Conservation (phyloP, 345 rosid genomes). For the Euphorbia pulcherrima region DNA sequence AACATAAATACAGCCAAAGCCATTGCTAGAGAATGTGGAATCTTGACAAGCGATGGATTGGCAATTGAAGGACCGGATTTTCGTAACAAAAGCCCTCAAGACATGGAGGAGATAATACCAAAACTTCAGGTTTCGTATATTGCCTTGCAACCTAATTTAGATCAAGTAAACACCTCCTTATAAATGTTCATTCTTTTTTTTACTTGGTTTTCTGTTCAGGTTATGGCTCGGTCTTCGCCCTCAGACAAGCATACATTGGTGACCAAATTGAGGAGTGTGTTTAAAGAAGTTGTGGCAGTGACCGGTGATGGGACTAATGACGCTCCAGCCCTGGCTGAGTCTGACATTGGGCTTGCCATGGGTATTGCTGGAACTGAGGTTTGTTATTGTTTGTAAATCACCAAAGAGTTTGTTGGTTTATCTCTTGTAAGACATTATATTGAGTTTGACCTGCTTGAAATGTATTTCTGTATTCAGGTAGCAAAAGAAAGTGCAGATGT, state of each 20-base stretch:
- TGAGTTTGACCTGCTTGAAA: not conserved
- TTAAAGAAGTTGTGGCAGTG: conserved; percentile 32
- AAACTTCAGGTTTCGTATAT: conserved; percentile 38
- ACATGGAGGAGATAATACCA: conserved; percentile 55
- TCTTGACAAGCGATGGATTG: conserved; percentile 41
- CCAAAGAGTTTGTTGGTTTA: not conserved
- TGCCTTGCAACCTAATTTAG: not conserved
- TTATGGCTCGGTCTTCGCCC: conserved; percentile 34
- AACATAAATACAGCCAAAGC: conserved; percentile 36
- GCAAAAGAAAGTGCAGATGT: conserved; percentile 85
- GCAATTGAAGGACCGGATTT: conserved; percentile 75
- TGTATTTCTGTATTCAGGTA: conserved; percentile 35
- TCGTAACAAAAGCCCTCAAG: conserved; percentile 49
- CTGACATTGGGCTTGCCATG: conserved; percentile 37
- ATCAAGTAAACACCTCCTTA: not conserved
- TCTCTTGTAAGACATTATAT: not conserved
- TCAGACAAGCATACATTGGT: conserved; percentile 32
- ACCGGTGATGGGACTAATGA: conserved; percentile 36
- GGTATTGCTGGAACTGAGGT: conserved; percentile 38
- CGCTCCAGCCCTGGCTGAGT: conserved; percentile 35
- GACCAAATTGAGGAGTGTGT: conserved; percentile 23
- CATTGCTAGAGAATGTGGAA: conserved; percentile 37
- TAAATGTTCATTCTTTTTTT: not conserved
- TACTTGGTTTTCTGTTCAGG: conserved; percentile 14
- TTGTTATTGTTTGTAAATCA: not conserved